A percentile compares a stretch with the other conserved stretches of the same genome.
phyloP scores from a whole-genome alignment of 768 basidiomycete genomes.

The Rhizopogon roseolus region DNA sequence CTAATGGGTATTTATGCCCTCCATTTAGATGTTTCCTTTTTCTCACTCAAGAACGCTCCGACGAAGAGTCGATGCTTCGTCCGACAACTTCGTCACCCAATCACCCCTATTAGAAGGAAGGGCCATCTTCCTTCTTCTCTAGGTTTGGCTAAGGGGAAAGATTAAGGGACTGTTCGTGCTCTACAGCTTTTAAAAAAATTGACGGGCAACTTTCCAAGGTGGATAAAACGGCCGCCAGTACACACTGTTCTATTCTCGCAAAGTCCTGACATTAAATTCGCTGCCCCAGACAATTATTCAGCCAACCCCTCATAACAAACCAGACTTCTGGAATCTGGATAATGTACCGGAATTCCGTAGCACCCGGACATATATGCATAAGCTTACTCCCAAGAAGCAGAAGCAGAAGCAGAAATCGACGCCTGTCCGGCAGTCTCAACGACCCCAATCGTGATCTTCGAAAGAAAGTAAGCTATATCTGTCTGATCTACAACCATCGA shows the following conservation, averaged over 20 bases:
- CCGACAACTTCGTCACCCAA: too few species aligned
- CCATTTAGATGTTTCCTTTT: background rate
- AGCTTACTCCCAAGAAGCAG: background rate
- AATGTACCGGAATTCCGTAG: background rate
- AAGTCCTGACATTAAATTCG: too few species aligned
- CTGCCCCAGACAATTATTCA: background rate
- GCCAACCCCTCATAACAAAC: background rate
- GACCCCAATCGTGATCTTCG: background rate
- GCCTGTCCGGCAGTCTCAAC: background rate
- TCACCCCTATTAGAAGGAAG: too few species aligned
- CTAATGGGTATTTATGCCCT: background rate
- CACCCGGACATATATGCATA: background rate
- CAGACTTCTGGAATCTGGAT: background rate
- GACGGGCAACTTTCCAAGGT: too few species aligned
- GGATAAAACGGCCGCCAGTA: too few species aligned
- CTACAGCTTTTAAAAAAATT: too few species aligned
- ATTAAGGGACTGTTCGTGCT: too few species aligned
- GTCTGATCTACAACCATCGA: constrained; percentile 2
- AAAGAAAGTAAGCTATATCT: background rate
- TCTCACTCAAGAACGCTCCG: too few species aligned
- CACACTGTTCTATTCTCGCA: too few species aligned
- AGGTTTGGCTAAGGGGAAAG: too few species aligned
- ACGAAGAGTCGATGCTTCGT: too few species aligned
- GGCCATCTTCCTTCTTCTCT: too few species aligned
- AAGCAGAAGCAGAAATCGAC: background rate